These are phyloP conservation scores for Kodamaea laetipori DNA, from an alignment of 805 yeast genomes.

Conservation along the genomic window DNA sequence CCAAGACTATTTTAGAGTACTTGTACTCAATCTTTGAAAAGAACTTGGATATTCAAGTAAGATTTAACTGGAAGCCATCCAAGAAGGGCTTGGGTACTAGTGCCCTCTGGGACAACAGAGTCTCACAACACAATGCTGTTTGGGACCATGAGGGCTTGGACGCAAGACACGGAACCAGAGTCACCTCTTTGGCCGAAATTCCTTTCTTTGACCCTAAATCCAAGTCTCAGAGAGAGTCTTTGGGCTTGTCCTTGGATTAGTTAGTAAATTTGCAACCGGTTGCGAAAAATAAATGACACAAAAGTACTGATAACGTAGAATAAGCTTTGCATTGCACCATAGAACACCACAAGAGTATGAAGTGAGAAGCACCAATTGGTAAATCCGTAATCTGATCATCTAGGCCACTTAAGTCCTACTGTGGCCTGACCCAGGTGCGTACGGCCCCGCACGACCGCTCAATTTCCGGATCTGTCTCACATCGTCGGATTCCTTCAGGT, in stretches of 20 bases:
- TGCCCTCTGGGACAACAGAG: conserved; percentile 63
- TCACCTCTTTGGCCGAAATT: conserved; percentile 54
- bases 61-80: conserved; percentile 22
- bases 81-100: conserved; percentile 25
- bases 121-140: conserved; percentile 56
- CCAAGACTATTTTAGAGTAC: conserved; percentile 19
- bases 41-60: conserved; percentile 23
- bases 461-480: too few species aligned
- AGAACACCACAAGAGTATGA: not conserved
- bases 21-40: conserved; percentile 18
- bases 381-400: too few species aligned
- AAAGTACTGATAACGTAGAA: not conserved
- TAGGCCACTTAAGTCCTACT: too few species aligned
- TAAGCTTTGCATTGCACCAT: not conserved
- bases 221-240: conserved; percentile 54
- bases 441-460: too few species aligned
- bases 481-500: too few species aligned
- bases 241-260: conserved; percentile 35
- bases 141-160: conserved; percentile 49
- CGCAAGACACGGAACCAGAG: conserved; percentile 52
- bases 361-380: too few species aligned
- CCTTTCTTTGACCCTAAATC: conserved; percentile 54
- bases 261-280: conserved; percentile 1
- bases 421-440: too few species aligned
- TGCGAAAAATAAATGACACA: not conserved